phyloP scores from a whole-genome alignment of 164 flowering plant species.

The Macadamia tetraphylla region DNA sequence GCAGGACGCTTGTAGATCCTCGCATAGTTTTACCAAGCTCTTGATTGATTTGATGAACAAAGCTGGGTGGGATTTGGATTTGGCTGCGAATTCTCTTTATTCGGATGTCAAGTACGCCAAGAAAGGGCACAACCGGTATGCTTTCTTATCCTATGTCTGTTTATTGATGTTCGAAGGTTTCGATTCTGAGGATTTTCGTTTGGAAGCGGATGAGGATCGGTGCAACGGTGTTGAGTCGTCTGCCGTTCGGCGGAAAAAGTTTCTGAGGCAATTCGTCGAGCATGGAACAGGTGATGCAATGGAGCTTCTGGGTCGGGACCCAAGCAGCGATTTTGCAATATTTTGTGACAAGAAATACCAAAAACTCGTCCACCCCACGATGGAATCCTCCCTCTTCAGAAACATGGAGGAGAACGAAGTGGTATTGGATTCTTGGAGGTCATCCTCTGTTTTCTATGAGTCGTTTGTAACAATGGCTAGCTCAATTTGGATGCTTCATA shows the following conservation, averaged over 20 bases:
- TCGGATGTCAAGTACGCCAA: conserved; percentile 52
- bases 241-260: conserved; percentile 15
- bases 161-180: conserved; percentile 75
- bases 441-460: conserved; percentile 55
- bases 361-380: conserved; percentile 67
- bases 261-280: conserved; percentile 50
- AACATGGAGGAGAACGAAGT: conserved; percentile 44
- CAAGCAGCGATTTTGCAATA: conserved; percentile 48
- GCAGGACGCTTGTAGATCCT: conserved; percentile 46
- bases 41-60: conserved; percentile 69
- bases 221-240: conserved; percentile 22
- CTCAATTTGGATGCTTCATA: conserved; percentile 83
- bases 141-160: conserved; percentile 76
- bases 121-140: conserved; percentile 61
- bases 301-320: conserved; percentile 52
- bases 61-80: conserved; percentile 85
- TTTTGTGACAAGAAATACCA: conserved; percentile 81
- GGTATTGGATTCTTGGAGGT: conserved; percentile 67
- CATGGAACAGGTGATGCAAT: conserved; percentile 54
- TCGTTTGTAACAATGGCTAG: conserved; percentile 79
- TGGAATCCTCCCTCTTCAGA: conserved; percentile 78
- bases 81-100: conserved; percentile 64
- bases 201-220: conserved; percentile 23
- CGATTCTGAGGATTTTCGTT: conserved; percentile 47
- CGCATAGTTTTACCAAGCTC: conserved; percentile 55